Evolutionary conservation across 2,329 filamentous ascomycete genomes (phyloP), one percentile per base, ranked within the genome.

Genomic region (Arthrobotrys musiformis): DNA sequence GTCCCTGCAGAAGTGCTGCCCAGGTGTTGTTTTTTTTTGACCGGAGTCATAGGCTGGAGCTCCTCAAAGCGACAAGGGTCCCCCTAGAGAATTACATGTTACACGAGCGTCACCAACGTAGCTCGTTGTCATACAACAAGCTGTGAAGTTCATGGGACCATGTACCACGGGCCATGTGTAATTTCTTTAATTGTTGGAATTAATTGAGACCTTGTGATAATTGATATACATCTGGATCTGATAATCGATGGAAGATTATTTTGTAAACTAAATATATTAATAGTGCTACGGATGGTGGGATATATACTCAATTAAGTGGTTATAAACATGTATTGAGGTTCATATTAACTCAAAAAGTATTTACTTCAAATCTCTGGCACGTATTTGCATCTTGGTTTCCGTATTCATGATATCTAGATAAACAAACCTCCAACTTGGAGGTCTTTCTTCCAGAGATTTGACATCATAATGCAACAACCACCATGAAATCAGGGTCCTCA

Each of bases 321-420:
- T n/a, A n/a, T n/a, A n/a, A n/a, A n/a, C n/a, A n/a, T n/a, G n/a
- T n/a, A n/a, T n/a, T n/a, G n/a, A n/a, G n/a, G n/a, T n/a, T n/a
- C n/a, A n/a, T n/a, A n/a, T n/a, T n/a, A n/a, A n/a, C n/a, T n/a
- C n/a, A n/a, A 8, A 7, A n/a, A 5, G n/a, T 28, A 30, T 15
- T 40, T n/a, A 5, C 9, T 9, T 4, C 8, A 2, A 42, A 26
- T 76, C 52, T 60, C 70, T 58, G 2, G 48, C 15, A 11, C 66
- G 46, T 28, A 77, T 70, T n/a, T 77, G 66, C 60, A 77, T 64
- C 42, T 66, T 52, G 2, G 73, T 66, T 26, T 70, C 64, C 1
- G 73, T 66, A 42, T 77, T 70, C 66, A 77, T 70, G 28, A 77
- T 70, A 26, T 70, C 73, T 17, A 70, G 30, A 15, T 50, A 77